Percentiles rank a stretch among this genome's conserved stretches.
These are phyloP conservation scores for Vaccinium darrowii DNA, from an alignment of 148 eudicot species.

Conservation along the genomic window DNA sequence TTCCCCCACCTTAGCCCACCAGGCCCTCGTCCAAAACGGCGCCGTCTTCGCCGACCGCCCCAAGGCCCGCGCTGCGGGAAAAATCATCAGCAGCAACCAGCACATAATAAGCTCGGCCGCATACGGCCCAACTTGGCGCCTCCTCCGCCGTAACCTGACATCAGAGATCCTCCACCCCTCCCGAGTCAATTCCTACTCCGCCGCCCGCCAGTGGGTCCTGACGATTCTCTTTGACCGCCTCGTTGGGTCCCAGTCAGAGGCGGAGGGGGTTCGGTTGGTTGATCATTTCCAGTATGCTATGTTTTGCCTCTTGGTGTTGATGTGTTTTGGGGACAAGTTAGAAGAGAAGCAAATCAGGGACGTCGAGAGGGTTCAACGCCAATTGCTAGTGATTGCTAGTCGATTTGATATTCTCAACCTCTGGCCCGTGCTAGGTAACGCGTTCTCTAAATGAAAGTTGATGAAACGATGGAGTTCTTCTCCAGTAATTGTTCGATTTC, in stretches of 20 bases:
- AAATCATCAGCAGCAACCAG: slow-evolving; percentile 19
- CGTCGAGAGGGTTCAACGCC: slow-evolving; percentile 34
- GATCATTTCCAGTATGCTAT: slow-evolving; percentile 62
- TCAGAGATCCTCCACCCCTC: slow-evolving; percentile 62
- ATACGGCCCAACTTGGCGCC: slow-evolving; percentile 55
- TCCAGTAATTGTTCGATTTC: no score
- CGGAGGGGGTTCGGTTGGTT: slow-evolving; percentile 31
- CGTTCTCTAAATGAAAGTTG: background rate
- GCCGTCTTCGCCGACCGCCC: slow-evolving; percentile 72
- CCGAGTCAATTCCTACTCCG: slow-evolving; percentile 41
- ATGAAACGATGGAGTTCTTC: no score
- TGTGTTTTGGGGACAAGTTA: slow-evolving; percentile 66
- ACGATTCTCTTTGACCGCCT: slow-evolving; percentile 38
- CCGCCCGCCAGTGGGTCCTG: slow-evolving; percentile 56
- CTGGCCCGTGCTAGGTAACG: slow-evolving; percentile 37
- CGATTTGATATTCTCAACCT: slow-evolving; percentile 46
- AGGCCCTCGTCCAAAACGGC: slow-evolving; percentile 55
- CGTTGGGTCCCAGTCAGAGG: background rate
- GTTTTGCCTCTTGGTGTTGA: slow-evolving; percentile 57
- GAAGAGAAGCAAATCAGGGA: slow-evolving; percentile 44
- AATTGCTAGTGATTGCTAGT: slow-evolving; percentile 24
- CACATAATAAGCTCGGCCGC: slow-evolving; percentile 15
- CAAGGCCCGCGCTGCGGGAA: slow-evolving; percentile 22
- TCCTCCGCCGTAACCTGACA: slow-evolving; percentile 59
- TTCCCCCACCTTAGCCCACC: slow-evolving; percentile 49